Conservation (phyloP, 352 stramenopile genomes). For the Globisporangium middletonii region DNA sequence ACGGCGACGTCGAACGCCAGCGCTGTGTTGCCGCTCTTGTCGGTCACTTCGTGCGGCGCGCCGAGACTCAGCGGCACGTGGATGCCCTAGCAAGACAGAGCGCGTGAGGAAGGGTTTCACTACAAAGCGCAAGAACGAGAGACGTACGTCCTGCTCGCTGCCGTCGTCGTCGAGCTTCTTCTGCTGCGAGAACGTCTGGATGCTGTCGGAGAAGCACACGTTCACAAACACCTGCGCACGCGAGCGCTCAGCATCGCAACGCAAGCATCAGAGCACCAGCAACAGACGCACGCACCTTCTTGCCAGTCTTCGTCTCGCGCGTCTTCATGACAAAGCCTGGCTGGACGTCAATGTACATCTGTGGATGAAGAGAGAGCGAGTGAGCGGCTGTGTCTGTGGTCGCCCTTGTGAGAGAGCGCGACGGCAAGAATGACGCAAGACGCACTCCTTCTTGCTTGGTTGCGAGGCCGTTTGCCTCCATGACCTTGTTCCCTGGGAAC, state of each 20-base stretch:
- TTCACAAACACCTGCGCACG: constrained; percentile 71
- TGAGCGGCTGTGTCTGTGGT: neutral
- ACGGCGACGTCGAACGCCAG: constrained; percentile 77
- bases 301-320: constrained; percentile 45
- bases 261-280: neutral
- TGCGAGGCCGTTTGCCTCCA: constrained; percentile 49
- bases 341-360: constrained; percentile 75
- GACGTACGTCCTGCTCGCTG: constrained; percentile 60
- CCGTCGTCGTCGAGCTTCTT: constrained; percentile 71
- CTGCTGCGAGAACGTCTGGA: constrained; percentile 75
- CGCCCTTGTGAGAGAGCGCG: neutral
- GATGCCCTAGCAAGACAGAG: constrained; percentile 37
- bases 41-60: constrained; percentile 62
- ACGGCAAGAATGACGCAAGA: no score
- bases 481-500: constrained; percentile 73
- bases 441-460: constrained; percentile 54
- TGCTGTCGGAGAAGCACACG: constrained; percentile 56
- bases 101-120: neutral
- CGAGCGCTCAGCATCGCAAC: neutral
- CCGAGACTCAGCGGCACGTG: constrained; percentile 71
- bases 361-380: neutral
- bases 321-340: constrained; percentile 81
- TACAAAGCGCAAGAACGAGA: neutral
- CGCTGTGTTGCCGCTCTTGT: constrained; percentile 55
- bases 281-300: constrained; percentile 35